Base-by-base conservation (phyloP, 2,329 filamentous ascomycete species). In the Colletotrichum sp. region DNA sequence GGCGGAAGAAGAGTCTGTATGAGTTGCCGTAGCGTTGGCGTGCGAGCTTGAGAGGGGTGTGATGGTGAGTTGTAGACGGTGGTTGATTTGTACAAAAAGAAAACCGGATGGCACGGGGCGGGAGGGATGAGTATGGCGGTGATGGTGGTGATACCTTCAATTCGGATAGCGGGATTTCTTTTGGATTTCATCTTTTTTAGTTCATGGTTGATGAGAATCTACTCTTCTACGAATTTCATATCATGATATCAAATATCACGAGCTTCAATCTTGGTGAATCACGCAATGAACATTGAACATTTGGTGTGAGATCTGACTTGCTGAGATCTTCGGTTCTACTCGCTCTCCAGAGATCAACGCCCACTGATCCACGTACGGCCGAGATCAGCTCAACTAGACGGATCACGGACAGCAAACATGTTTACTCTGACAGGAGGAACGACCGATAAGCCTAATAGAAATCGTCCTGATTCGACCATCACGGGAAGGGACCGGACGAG, bases 1-100 rank as follows among this genome's bases (percentile, higher is more conserved):
- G n/a, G 64, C 68, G 70, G 59, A 68, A 59, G 64, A 75, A 75
- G 73, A 75, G 73, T 24, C 8, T 75, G 32, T 73, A 75, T 8
- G 73, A 75, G 73, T 44, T 75, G 57, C 73, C 73, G 22, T 73
- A 68, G 62, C 28, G 55, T 34, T 52, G 30, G 59, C 26, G 10
- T 32, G 59, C 32, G 30, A 32, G 59, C 12, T n/a, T 63, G 18
- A 16, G 8, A 22, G 3, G 22, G 30, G 15, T 9, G 15, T 9
- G 8, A 15, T 16, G 18, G 15, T 18, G 48, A 34, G 8, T 16
- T 59, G 55, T 59, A 16, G 57, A 30, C 24, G 32, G 22, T 7
- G 28, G 26, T 32, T 9, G 57, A 26, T 26, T 10, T 7, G 6
- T 48, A 28, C 12, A 69, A 48, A 65, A 70, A 74, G 64, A 34